Evolutionary conservation across 352 stramenopile genomes (phyloP), one percentile per base, ranked within the genome.

Genomic region (Elongisporangium undulatum): DNA sequence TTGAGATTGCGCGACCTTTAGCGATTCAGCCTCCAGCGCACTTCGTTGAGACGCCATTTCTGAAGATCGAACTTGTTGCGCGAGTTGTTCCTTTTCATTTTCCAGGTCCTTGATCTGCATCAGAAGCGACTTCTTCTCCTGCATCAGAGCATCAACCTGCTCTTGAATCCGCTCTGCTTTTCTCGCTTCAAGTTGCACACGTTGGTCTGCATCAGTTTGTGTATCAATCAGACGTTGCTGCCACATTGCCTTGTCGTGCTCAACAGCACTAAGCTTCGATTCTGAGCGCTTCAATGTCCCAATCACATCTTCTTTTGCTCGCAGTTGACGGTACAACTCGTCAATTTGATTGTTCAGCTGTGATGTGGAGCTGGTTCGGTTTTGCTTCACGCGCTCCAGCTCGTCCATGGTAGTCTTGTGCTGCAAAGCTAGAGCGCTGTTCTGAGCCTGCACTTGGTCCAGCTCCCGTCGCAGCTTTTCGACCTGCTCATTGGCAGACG

Each of bases 261-360:
- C 62, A 19, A 79, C 53, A n/a, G 74, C 61, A 17, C 41, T 51
- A 22, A 82, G 61, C 59, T 78, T 66, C 7, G 67, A 59, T 51
- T 83, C 71, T 8, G 66, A 59, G 16, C 53, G 72, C 56, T 82
- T 75, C 8, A 85, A 51, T 0, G 64, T 71, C 24, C 61, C 41
- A 13, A 85, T 75, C 4, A 54, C 58, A 16, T 75, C 70, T 5
- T 90, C 81, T 26, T 85, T 82, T 15, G 72, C 66, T 22, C 75
- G 24, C 51, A 90, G 58, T 10, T 87, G 67, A 19, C 68, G 61
- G 26, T 86, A 86, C 45, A 89, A 49, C 10, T 85, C 79, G 53
- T 88, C 75, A 50, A 89, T 74, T 55, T 82, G 81, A 6, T 68
- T 66, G 9, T 77, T 84, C 22, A 87, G 55, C 8, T 56, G 58